A percentile compares a stretch with the other conserved stretches of the same genome.
phyloP scores from a whole-genome alignment of 2,329 filamentous ascomycete species.

The Trichoderma arundinaceum region DNA sequence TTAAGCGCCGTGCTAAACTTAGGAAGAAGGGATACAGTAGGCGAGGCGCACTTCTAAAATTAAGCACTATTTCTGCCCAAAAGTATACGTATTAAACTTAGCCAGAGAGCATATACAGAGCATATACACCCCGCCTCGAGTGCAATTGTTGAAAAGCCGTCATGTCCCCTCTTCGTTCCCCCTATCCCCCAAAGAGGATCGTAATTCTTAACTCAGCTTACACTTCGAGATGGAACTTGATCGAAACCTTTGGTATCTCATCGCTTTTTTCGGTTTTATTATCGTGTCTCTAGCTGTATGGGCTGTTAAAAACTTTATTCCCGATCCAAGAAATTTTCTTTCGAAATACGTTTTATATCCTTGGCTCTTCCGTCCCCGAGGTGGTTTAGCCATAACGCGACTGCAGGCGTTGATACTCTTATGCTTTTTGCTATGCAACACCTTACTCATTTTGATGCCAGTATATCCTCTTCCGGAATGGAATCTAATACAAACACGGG shows the following conservation, averaged over 20 bases:
- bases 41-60: too few relatives aligned
- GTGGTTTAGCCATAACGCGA: not conserved
- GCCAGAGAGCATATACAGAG: too few relatives aligned
- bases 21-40: too few relatives aligned
- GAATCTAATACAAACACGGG: conserved; percentile 19
- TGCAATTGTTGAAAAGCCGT: too few relatives aligned
- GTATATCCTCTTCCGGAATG: conserved; percentile 16
- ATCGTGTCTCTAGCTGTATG: conserved; percentile 4
- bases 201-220: not conserved
- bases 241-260: conserved; percentile 21
- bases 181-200: not conserved
- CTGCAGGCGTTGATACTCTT: conserved; percentile 7
- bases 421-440: conserved; percentile 11
- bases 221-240: conserved; percentile 10
- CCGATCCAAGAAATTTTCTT: conserved; percentile 19
- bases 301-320: conserved; percentile 17
- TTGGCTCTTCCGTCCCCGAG: not conserved
- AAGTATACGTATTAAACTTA: too few relatives aligned
- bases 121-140: too few relatives aligned
- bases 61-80: too few relatives aligned
- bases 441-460: conserved; percentile 7
- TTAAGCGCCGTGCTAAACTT: too few relatives aligned
- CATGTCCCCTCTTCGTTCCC: not conserved
- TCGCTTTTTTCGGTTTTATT: conserved; percentile 30
- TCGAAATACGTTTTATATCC: conserved; percentile 24